Evolutionary conservation across 73 alveolate species (phyloP), one percentile per base, ranked within the genome.

Genomic region (Diophrys appendiculata): DNA sequence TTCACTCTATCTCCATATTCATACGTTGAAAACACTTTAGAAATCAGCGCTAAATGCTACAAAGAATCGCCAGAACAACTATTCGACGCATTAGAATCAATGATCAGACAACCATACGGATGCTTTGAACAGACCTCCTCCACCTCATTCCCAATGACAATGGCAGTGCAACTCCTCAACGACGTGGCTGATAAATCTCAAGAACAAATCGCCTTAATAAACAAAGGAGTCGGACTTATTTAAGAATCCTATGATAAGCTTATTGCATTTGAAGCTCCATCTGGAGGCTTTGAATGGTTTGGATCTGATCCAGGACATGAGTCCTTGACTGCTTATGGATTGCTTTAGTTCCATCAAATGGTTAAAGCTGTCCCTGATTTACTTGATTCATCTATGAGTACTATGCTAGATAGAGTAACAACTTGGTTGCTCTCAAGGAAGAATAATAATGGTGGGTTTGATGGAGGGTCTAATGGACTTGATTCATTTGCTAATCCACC

Each of bases 71-170:
- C 60, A 5, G 60, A 43, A 43, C 60, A 43, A 43, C 60, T 43
- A 43, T 11, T 43, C n/a, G 76, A 77, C 0, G 93, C 89, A 24
- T 73, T 86, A 27, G 84, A 78, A 32, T 31, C 75, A 43, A 34
- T 86, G 55, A 86, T 86, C 29, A 29, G 75, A 73, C 87, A 79
- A 2, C 93, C 93, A 0, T 67, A 71, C 34, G 93, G 93, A 1
- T 86, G 93, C 77, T 86, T 86, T 54, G 93, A 86, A 33, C 80
- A 86, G 43, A 72, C 86, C 18, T 72, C 89, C 25, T 78, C 93
- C 2, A 77, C 87, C 25, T 79, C 93, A 28, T 86, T 77, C 65
- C 93, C 93, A 0, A 25, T 86, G 52, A 87, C 79, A 29, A 78
- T 86, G 93, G 89, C 87, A 0, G 64, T 79, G 30, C 54, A 65